Conservation (phyloP, 305 asterid genomes). For the Rubia peregrina region DNA sequence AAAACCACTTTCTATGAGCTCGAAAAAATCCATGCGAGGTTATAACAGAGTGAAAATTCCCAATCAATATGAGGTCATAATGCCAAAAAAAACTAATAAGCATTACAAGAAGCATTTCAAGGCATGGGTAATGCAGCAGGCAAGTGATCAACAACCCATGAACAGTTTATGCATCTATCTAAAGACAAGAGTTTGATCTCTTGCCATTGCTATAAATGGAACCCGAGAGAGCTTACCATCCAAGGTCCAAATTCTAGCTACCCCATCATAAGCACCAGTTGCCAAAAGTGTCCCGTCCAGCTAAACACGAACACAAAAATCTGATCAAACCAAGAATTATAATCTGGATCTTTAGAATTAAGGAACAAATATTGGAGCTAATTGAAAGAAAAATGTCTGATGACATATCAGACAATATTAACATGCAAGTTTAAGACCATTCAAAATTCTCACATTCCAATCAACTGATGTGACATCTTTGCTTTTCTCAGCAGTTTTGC, state of each 20-base stretch:
- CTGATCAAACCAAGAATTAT: conserved; percentile 5
- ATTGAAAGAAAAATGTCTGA: not conserved
- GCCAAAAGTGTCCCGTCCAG: conserved; percentile 29
- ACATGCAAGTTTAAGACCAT: not conserved
- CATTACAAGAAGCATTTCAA: not conserved
- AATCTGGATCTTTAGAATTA: not conserved
- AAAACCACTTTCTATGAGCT: conserved; percentile 1
- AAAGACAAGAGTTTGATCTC: not conserved
- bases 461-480: conserved; percentile 30
- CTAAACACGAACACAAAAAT: conserved; percentile 13
- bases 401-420: not conserved
- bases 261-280: conserved; percentile 28
- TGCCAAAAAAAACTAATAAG: not conserved
- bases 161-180: not conserved
- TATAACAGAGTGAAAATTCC: not conserved
- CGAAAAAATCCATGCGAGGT: not conserved
- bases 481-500: conserved; percentile 26
- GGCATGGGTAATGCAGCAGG: not conserved
- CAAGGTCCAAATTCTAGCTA: conserved; percentile 28
- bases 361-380: not conserved
- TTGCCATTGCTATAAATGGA: not conserved
- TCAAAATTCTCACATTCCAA: conserved; percentile 32
- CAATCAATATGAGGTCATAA: not conserved
- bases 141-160: not conserved
- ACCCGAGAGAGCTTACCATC: conserved; percentile 22